Evolutionary conservation across 2,329 filamentous ascomycete genomes (phyloP), one percentile per base, ranked within the genome.

Genomic region (Botrytis aclada): DNA sequence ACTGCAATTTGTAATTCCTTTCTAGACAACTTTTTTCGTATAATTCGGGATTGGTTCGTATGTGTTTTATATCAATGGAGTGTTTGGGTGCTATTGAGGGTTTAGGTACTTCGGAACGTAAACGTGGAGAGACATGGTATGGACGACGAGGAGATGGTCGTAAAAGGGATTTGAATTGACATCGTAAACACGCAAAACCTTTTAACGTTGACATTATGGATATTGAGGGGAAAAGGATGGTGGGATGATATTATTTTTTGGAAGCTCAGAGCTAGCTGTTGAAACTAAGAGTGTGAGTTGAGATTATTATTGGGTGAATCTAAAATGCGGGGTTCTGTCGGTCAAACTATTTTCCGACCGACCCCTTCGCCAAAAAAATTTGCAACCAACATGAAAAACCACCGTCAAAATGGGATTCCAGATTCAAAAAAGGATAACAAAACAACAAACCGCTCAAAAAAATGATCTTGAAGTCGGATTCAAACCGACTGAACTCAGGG

Each of bases 1-100:
- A 84, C 76, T 88, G 87, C 39, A 82, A 77, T 73, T 81, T 86
- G 83, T 98, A 98, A 82, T 98, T 98, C 77, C 96, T 90, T 77
- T 94, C 91, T 74, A 92, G 81, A 83, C 93, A 97, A 80, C 97
- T 98, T 77, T 91, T 86, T 77, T 92, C 88, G 85, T 98, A 93
- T 25, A 97, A 86, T 22, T 91, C 88, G 25, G 92, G 89, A 82
- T 97, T 93, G 80, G 94, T 88, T 73, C 95, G 94, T 81, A 99
- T 97, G 83, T 96, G 92, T 82, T 93, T 95, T 80, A 97, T 87
- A 84, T 98, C 92, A 77, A 97, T 87, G 64, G 88, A 88, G 39
- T 93, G 89, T 81, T 93, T 95, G 18, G 94, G 94, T 22, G 93
- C 94, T 70, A 88, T 90, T 2, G 92, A 86, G 25, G 71, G 65